Base-by-base conservation (phyloP, 129 eudicot genomes). In the Pulicaria dysenterica region DNA sequence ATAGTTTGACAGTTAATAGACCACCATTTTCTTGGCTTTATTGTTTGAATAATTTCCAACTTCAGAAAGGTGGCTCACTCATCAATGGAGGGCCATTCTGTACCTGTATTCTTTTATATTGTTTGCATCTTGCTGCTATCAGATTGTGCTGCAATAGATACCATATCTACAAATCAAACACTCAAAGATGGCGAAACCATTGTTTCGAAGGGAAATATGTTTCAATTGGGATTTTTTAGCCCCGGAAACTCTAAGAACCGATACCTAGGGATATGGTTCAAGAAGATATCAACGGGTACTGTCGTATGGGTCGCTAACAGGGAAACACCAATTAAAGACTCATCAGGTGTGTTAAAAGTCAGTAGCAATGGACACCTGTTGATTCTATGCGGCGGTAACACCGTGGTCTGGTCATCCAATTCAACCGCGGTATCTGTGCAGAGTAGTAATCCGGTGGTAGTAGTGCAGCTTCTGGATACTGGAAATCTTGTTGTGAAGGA, bases 281-380 rank as follows among this genome's bases (percentile, higher is more conserved):
- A 73, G 17, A 73, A 73, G 61, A 73, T 73, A 37, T 73, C 70
- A 36, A 12, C 12, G 1, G 8, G 15, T 49, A 60, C 71, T 1
- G 47, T 73, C 58, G 70, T 73, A 14, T 79, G 74, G 83, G 79
- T 73, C 11, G 77, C 80, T 61, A 80, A 80, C 45, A 80, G 84
- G 55, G 77, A 80, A 9, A 60, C 56, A 12, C 84, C 84, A 38
- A 37, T 80, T 59, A 55, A 12, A 3, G 65, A 76, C n/a, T 16
- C 53, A 6, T 74, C 61, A 3, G 84, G 84, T 1, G 9, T 68
- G 12, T 9, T 80, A n/a, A 61, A 13, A 54, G 19, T 73, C 56
- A 7, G 5, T 3, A 5, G n/a, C 2, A 14, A 56, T 6, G 79
- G 79, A 66, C 14, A 24, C 4, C 58, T 64, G 36, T 3, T 61